phyloP scores from a whole-genome alignment of 2,329 filamentous ascomycete species.

The Stemphylium beticola region DNA sequence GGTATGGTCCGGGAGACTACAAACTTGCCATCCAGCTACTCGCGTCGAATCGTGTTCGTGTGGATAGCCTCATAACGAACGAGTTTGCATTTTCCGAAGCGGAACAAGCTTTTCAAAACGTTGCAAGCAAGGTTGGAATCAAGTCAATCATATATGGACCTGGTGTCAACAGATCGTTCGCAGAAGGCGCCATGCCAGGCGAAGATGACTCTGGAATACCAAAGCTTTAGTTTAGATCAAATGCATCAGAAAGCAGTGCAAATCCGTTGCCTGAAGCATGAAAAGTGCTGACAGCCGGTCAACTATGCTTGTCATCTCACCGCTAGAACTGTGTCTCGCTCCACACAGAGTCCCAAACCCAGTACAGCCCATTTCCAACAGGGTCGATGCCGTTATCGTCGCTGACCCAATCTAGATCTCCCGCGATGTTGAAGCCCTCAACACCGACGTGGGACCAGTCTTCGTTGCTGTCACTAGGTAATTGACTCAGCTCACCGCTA shows the following conservation, averaged over 20 bases:
- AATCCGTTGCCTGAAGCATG: no score
- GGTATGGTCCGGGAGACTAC: conserved; percentile 60
- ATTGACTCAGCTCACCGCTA: neutral
- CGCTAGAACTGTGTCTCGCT: conserved; percentile 4
- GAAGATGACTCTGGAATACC: no score
- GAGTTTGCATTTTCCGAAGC: conserved; percentile 55
- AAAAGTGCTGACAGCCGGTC: no score
- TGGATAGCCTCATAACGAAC: conserved; percentile 51
- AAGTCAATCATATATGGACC: no score
- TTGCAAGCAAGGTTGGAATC: no score
- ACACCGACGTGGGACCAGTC: neutral
- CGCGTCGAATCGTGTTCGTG: conserved; percentile 55
- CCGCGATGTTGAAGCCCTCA: conserved; percentile 1
- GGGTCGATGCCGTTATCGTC: conserved; percentile 9
- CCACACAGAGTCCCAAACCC: conserved; percentile 23
- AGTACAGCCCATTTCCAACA: conserved; percentile 19
- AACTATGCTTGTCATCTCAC: neutral
- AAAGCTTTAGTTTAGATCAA: no score
- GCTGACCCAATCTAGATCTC: neutral
- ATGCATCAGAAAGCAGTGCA: no score
- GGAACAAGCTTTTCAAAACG: conserved; percentile 52
- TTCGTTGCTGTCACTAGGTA: neutral
- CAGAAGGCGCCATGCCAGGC: no score
- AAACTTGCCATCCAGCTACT: conserved; percentile 58
- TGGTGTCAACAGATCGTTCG: no score